Percentiles rank a stretch among this genome's conserved stretches.
Conservation (phyloP, 1,139 yeast species). For the Geotrichum histeridarum region DNA sequence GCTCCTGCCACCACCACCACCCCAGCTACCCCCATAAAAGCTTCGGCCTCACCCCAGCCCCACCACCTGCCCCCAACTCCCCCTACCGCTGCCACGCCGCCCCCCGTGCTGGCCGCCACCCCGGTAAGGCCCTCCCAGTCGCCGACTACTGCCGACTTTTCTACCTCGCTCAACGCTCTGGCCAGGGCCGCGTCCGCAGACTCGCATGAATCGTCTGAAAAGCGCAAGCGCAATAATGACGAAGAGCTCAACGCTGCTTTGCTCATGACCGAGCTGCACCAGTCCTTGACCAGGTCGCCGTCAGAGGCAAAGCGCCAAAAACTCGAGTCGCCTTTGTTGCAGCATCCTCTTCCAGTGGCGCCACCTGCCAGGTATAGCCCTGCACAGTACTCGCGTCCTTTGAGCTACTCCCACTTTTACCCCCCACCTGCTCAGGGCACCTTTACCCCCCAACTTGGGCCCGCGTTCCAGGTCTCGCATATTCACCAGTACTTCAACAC, state of each 20-base stretch:
- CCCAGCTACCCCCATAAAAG: background rate
- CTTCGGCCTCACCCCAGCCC: background rate
- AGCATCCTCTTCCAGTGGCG: constrained; percentile 16
- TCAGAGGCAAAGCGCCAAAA: background rate
- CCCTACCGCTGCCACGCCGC: no score
- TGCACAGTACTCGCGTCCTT: background rate
- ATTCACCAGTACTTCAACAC: constrained; percentile 20
- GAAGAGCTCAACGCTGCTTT: constrained; percentile 30
- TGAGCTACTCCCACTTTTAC: background rate
- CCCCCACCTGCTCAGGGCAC: constrained; percentile 1
- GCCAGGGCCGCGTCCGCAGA: constrained; percentile 15
- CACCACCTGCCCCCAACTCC: background rate
- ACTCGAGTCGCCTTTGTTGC: constrained; percentile 9
- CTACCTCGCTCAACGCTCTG: constrained; percentile 8
- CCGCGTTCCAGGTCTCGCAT: constrained; percentile 23
- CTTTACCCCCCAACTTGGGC: constrained; percentile 27
- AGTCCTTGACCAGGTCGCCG: constrained; percentile 17
- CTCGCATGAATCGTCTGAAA: constrained; percentile 8
- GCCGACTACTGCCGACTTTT: background rate
- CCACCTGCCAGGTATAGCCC: constrained; percentile 2
- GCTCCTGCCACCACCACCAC: background rate
- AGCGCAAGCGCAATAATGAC: constrained; percentile 15
- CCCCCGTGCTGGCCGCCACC: background rate
- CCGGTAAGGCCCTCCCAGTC: background rate
- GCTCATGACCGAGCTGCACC: constrained; percentile 33